Conservation (phyloP, 352 stramenopile genomes). For the Pythium dissotocum region DNA sequence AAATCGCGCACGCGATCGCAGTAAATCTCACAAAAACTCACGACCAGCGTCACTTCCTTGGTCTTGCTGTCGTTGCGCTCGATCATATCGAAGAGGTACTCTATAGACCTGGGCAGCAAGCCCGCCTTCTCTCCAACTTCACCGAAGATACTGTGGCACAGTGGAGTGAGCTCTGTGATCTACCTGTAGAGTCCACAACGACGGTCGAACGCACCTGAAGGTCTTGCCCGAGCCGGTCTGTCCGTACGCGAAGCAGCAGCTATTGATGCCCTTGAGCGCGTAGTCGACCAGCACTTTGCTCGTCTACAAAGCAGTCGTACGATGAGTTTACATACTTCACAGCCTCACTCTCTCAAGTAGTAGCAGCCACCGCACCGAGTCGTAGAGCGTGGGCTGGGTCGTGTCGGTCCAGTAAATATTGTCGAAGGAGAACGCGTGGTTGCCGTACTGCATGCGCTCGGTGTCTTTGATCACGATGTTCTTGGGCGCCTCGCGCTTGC, state of each 20-base stretch:
- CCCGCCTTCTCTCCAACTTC: slow-evolving; percentile 82
- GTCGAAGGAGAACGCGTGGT: slow-evolving; percentile 87
- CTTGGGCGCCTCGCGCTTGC: slow-evolving; percentile 68
- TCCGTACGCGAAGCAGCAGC: slow-evolving; percentile 93
- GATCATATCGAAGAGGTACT: slow-evolving; percentile 89
- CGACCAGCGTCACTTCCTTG: slow-evolving; percentile 81
- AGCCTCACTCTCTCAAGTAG: too few species aligned
- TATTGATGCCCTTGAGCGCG: slow-evolving; percentile 91
- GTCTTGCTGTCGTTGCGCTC: slow-evolving; percentile 59
- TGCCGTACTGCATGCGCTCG: slow-evolving; percentile 83
- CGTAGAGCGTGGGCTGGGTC: slow-evolving; percentile 67
- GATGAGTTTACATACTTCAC: background rate
- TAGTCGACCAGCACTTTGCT: slow-evolving; percentile 90
- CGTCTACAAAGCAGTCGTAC: slow-evolving; percentile 37
- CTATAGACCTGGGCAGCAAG: slow-evolving; percentile 87
- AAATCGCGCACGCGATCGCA: slow-evolving; percentile 92
- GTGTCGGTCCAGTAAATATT: slow-evolving; percentile 87
- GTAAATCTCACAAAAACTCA: slow-evolving; percentile 95
- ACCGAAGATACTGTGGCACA: slow-evolving; percentile 85
- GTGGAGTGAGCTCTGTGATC: too few species aligned
- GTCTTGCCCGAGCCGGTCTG: slow-evolving; percentile 87
- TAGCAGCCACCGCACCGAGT: slow-evolving; percentile 58
- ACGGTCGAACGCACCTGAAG: slow-evolving; percentile 54
- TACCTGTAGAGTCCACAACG: too few species aligned
- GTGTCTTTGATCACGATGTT: slow-evolving; percentile 90